phyloP scores from a whole-genome alignment of 2,329 filamentous ascomycete species.

The Botrytis hyacinthi region DNA sequence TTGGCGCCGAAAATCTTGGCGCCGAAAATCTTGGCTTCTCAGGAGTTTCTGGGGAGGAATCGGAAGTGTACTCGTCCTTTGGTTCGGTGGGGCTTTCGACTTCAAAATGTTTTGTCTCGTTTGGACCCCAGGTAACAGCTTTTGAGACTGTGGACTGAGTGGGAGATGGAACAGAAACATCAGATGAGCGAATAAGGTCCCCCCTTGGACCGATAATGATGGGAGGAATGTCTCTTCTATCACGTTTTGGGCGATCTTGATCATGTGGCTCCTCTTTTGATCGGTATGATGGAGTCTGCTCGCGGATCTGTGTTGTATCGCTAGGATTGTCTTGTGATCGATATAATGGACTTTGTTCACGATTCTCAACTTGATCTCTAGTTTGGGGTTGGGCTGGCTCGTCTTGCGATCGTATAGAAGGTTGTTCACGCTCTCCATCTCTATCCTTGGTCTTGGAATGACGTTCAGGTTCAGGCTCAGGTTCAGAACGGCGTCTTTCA shows the following conservation, averaged over 20 bases:
- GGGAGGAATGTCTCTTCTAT: conserved; percentile 35
- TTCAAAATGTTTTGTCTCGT: conserved; percentile 63
- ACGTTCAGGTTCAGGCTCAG: not conserved
- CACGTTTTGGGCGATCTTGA: conserved; percentile 27
- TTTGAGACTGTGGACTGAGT: conserved; percentile 50
- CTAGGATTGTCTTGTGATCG: not conserved
- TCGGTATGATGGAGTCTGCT: not conserved
- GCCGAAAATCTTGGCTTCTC: conserved; percentile 31
- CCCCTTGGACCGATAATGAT: conserved; percentile 44
- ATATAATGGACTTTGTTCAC: not conserved
- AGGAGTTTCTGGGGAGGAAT: conserved; percentile 38
- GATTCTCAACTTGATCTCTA: not conserved
- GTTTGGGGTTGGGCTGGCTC: not conserved
- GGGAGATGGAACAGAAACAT: conserved; percentile 31
- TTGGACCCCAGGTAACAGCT: conserved; percentile 63
- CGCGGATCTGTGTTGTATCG: not conserved
- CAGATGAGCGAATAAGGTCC: conserved; percentile 40
- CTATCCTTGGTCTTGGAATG: not conserved
- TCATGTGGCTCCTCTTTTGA: conserved; percentile 8
- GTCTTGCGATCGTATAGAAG: not conserved
- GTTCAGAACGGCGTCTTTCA: conserved; percentile 1
- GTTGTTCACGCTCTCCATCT: not conserved
- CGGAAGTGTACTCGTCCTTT: conserved; percentile 35
- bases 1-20: conserved; percentile 22
- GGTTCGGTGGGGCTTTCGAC: conserved; percentile 54